phyloP scores from a whole-genome alignment of 768 basidiomycete species.

The Russula ochroleuca region DNA sequence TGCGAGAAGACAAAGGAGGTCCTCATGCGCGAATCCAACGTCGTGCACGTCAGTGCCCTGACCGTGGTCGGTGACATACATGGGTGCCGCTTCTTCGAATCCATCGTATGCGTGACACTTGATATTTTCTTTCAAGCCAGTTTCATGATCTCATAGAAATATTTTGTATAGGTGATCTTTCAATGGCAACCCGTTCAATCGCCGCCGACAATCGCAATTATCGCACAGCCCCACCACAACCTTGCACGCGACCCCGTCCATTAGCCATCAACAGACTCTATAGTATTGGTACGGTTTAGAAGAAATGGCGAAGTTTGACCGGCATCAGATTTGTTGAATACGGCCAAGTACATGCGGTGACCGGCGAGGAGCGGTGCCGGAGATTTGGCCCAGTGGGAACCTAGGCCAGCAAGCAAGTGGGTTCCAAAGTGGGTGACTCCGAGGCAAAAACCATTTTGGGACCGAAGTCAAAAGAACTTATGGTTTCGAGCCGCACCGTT shows the following conservation, averaged over 20 bases:
- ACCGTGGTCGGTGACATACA: constrained; percentile 99
- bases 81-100: constrained; percentile 54
- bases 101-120: constrained; percentile 32
- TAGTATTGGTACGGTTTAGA: constrained; percentile 13
- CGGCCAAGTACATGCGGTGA: constrained; percentile 15
- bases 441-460: constrained; percentile 21
- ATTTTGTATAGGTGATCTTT: constrained; percentile 97
- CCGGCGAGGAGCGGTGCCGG: constrained; percentile 20
- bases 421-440: constrained; percentile 13
- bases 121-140: constrained; percentile 58
- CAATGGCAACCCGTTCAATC: too few species aligned
- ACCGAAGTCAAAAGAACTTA: constrained; percentile 19
- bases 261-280: too few species aligned
- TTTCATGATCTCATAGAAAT: constrained; percentile 99
- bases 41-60: constrained; percentile 94
- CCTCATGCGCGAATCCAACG: constrained; percentile 97
- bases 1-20: constrained; percentile 99
- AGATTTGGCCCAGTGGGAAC: constrained; percentile 16
- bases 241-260: too few species aligned
- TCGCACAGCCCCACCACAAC: too few species aligned
- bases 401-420: constrained; percentile 14
- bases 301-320: constrained; percentile 20
- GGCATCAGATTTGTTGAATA: constrained; percentile 26
- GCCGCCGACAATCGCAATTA: too few species aligned
- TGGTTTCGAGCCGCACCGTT: constrained; percentile 20